A percentile compares a stretch with the other conserved stretches of the same genome.
Conservation (phyloP, 2,329 filamentous ascomycete species). For the Apiospora phragmitis region DNA sequence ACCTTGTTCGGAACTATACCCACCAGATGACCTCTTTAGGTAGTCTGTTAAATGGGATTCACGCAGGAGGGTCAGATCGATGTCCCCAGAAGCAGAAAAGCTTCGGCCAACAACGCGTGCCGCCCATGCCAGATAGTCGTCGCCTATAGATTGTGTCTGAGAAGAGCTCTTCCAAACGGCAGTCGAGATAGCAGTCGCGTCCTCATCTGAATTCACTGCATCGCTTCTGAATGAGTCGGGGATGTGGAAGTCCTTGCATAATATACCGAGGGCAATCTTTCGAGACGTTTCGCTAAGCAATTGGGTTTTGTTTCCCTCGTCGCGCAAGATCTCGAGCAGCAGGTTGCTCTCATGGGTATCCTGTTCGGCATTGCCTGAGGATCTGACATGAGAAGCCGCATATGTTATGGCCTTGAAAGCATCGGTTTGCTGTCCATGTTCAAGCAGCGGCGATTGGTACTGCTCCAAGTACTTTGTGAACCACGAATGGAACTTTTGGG, state of each 20-base stretch:
- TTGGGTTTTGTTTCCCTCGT: slow-evolving; percentile 61
- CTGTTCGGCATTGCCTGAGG: slow-evolving; percentile 67
- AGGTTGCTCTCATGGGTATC: slow-evolving; percentile 77
- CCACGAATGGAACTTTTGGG: slow-evolving; percentile 77
- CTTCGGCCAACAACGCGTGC: slow-evolving; percentile 81
- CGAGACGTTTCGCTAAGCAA: slow-evolving; percentile 72
- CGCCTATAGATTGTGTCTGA: slow-evolving; percentile 56
- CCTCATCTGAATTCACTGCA: slow-evolving; percentile 66
- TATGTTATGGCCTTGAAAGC: slow-evolving; percentile 68
- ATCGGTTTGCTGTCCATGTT: slow-evolving; percentile 46
- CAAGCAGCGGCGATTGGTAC: slow-evolving; percentile 58
- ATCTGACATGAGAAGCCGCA: slow-evolving; percentile 67
- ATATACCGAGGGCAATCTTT: slow-evolving; percentile 67
- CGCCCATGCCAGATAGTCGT: slow-evolving; percentile 80
- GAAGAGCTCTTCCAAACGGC: slow-evolving; percentile 77
- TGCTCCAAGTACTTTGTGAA: slow-evolving; percentile 67
- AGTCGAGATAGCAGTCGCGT: slow-evolving; percentile 61
- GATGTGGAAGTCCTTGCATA: slow-evolving; percentile 74
- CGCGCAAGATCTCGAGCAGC: slow-evolving; percentile 76
- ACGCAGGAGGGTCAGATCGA: slow-evolving; percentile 59
- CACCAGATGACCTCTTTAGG: slow-evolving; percentile 45
- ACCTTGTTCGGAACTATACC: slow-evolving; percentile 61
- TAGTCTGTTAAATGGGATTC: slow-evolving; percentile 59
- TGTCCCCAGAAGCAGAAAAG: slow-evolving; percentile 73
- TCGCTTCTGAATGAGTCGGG: slow-evolving; percentile 61